Percentiles rank a stretch among this genome's conserved stretches.
Conservation (phyloP, 2,329 filamentous ascomycete species). For the Fusarium pininemorale region DNA sequence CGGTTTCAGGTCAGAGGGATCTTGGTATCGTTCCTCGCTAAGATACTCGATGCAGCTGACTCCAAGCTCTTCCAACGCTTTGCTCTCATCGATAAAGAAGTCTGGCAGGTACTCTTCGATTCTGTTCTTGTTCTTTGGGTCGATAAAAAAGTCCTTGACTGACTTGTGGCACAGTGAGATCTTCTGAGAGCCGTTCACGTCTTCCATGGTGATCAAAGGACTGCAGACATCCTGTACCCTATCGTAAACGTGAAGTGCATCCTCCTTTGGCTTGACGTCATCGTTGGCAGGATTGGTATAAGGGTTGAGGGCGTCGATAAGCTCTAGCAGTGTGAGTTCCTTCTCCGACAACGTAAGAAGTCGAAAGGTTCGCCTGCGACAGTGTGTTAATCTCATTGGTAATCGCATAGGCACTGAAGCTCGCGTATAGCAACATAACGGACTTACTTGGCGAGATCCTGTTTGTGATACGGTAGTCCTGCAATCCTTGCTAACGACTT, state of each 20-base stretch:
- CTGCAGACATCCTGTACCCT: not conserved
- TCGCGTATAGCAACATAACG: rapidly evolving
- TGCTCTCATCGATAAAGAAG: not conserved
- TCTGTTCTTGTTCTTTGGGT: not conserved
- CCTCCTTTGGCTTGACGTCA: not conserved
- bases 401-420: rapidly evolving
- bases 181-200: not conserved
- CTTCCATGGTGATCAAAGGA: not conserved
- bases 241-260: not conserved
- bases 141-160: not conserved
- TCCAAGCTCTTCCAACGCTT: not conserved
- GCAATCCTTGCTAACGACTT: not conserved
- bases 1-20: not conserved
- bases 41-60: not conserved
- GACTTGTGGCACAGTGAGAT: not conserved
- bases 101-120: not conserved
- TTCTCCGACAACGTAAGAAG: not conserved
- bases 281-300: not conserved
- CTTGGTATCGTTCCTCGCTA: not conserved
- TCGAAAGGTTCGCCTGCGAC: not conserved
- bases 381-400: not conserved
- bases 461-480: not conserved
- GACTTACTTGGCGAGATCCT: not conserved
- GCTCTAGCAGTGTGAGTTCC: not conserved
- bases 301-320: not conserved